Percentiles rank a stretch among this genome's conserved stretches.
These are phyloP conservation scores for Rhamnella rubrinervis DNA, from an alignment of 331 rosid species.

Conservation along the genomic window DNA sequence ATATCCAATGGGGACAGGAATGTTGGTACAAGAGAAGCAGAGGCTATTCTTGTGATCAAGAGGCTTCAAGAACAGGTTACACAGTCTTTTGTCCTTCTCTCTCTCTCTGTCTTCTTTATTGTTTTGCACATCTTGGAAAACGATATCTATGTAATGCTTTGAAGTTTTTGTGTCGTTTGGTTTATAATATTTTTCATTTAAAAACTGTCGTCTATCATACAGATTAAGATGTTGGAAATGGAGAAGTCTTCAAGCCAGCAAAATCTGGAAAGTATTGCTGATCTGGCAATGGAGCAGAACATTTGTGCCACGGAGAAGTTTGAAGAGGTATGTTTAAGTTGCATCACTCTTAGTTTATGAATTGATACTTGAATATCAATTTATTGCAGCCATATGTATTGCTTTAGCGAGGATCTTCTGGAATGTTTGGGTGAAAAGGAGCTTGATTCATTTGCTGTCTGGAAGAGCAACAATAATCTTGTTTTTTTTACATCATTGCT, in stretches of 20 bases:
- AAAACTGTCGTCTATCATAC: slow-evolving; percentile 21
- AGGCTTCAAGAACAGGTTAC: slow-evolving; percentile 85
- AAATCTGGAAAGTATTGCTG: slow-evolving; percentile 67
- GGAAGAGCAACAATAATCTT: not conserved
- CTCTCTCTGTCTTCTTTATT: not conserved
- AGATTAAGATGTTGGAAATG: slow-evolving; percentile 77
- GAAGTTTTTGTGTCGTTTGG: not conserved
- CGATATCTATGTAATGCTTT: slow-evolving; percentile 24
- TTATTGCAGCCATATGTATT: slow-evolving; percentile 4
- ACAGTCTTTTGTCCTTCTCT: slow-evolving; percentile 6
- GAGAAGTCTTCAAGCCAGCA: slow-evolving; percentile 78
- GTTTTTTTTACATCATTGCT: not conserved
- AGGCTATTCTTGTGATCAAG: slow-evolving; percentile 75
- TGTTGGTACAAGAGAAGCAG: slow-evolving; percentile 51
- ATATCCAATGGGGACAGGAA: slow-evolving; percentile 45
- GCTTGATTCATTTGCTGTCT: not conserved
- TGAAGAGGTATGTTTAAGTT: slow-evolving; percentile 56
- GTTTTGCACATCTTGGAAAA: not conserved
- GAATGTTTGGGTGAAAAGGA: not conserved
- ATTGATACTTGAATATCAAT: not conserved
- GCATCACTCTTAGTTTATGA: not conserved
- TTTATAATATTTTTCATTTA: slow-evolving; percentile 13
- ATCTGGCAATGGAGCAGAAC: slow-evolving; percentile 73
- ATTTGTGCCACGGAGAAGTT: slow-evolving; percentile 57
- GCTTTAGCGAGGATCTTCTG: not conserved